phyloP scores from a whole-genome alignment of 2,329 filamentous ascomycete genomes.

The Colletotrichum shisoi region DNA sequence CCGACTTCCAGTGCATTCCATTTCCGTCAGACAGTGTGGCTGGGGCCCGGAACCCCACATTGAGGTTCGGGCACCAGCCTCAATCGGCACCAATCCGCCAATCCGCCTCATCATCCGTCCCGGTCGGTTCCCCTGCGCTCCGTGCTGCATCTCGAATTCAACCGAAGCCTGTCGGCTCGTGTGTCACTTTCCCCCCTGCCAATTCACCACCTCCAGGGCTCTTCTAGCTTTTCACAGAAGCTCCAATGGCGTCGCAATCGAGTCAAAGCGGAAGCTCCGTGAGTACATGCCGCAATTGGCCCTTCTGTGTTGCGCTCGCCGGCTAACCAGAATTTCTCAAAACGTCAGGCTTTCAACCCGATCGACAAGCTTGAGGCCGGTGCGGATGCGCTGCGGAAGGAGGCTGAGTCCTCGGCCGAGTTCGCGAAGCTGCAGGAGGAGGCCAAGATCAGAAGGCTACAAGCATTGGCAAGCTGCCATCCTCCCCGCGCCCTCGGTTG shows the following conservation, averaged over 20 bases:
- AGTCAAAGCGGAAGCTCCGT: slow-evolving; percentile 46
- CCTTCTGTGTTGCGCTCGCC: background rate
- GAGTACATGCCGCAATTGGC: slow-evolving; percentile 37
- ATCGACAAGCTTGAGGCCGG: slow-evolving; percentile 54
- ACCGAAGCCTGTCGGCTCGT: slow-evolving; percentile 33
- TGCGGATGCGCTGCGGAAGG: slow-evolving; percentile 50
- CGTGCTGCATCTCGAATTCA: slow-evolving; percentile 35
- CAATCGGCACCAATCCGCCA: background rate
- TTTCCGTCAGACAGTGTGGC: slow-evolving; percentile 9
- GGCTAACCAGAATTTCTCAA: slow-evolving; percentile 40
- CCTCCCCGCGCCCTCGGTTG: background rate
- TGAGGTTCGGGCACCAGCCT: slow-evolving; percentile 3
- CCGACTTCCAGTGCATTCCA: too few relatives aligned
- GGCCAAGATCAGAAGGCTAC: slow-evolving; percentile 51
- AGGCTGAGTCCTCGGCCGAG: slow-evolving; percentile 51
- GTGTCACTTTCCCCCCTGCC: background rate
- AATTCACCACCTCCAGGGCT: background rate
- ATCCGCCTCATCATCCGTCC: background rate
- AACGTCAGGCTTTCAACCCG: slow-evolving; percentile 47
- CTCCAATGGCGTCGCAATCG: slow-evolving; percentile 49
- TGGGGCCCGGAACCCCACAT: background rate
- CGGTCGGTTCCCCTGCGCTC: slow-evolving; percentile 23
- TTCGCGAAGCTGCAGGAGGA: slow-evolving; percentile 51
- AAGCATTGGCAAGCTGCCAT: slow-evolving; percentile 47
- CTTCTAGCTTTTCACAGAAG: background rate